Evolutionary conservation across 1,139 yeast genomes (phyloP).

Genomic region (Zygosaccharomyces sapae): DNA sequence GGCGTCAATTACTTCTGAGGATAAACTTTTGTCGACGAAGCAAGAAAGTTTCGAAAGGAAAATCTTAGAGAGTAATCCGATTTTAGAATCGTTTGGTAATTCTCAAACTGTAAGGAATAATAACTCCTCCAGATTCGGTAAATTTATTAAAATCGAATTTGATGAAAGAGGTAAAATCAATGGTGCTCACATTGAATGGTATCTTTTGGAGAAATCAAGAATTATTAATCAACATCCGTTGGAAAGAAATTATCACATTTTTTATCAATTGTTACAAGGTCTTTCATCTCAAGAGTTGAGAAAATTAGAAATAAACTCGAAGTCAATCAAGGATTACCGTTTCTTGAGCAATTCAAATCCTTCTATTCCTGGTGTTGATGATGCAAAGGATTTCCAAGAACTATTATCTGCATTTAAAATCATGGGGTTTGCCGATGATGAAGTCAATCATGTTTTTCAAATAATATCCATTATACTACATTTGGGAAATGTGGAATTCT

Average conservation of each 20-base stretch:
- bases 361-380: slow-evolving; percentile 68
- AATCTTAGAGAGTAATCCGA: slow-evolving; percentile 91
- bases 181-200: slow-evolving; percentile 95
- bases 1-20: slow-evolving; percentile 61
- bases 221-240: slow-evolving; percentile 71
- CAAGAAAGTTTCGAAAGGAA: slow-evolving; percentile 62
- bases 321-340: slow-evolving; percentile 38
- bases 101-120: slow-evolving; percentile 93
- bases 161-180: slow-evolving; percentile 58
- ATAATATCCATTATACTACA: slow-evolving; percentile 74
- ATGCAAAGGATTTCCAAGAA: slow-evolving; percentile 57
- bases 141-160: slow-evolving; percentile 86
- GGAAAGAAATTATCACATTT: slow-evolving; percentile 90
- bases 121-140: slow-evolving; percentile 95
- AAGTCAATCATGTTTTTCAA: slow-evolving; percentile 57
- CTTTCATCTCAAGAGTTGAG: slow-evolving; percentile 47
- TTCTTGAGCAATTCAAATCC: slow-evolving; percentile 57
- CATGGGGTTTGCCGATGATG: slow-evolving; percentile 62
- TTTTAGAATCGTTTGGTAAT: slow-evolving; percentile 93
- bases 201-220: slow-evolving; percentile 86
- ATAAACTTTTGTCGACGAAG: slow-evolving; percentile 18
- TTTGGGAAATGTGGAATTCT: slow-evolving; percentile 78
- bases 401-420: slow-evolving; percentile 64
- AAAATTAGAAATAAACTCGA: slow-evolving; percentile 43
- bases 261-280: slow-evolving; percentile 80